Evolutionary conservation across 257 asterid species (phyloP).

Genomic region (Rubia yunnanensis): DNA sequence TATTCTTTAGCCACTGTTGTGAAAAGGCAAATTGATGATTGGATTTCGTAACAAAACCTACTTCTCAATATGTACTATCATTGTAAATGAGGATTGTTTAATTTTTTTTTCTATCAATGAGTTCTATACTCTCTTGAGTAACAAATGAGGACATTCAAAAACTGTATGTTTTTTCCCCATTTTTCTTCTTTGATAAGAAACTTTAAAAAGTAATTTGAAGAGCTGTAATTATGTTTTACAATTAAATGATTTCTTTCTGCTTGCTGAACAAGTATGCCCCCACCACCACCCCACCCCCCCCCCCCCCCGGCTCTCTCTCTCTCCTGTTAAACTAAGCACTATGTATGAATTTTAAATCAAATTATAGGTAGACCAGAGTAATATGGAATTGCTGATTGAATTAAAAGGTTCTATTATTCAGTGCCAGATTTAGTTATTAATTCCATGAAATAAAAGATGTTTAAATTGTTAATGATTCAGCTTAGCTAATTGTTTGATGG

Average conservation of each 20-base stretch:
- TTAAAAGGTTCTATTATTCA: no score
- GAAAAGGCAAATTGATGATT: neutral
- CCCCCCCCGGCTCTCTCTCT: no score
- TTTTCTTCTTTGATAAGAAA: neutral
- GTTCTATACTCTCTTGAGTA: neutral
- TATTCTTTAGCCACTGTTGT: neutral
- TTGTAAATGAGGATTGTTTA: neutral
- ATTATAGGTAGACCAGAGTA: neutral
- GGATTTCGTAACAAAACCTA: neutral
- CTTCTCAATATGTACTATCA: neutral
- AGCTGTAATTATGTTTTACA: no score
- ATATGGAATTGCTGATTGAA: neutral
- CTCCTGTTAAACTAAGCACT: neutral
- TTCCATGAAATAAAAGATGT: neutral
- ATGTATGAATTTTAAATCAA: no score
- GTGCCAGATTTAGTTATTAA: neutral
- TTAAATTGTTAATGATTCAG: neutral
- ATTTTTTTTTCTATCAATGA: no score
- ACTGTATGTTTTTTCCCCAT: neutral
- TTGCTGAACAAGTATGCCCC: neutral
- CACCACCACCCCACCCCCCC: no score
- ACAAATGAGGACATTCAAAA: no score
- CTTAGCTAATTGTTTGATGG: slow-evolving; percentile 1
- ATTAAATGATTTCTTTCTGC: neutral
- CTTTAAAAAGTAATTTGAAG: no score